Evolutionary conservation across 768 basidiomycete genomes (phyloP).

Genomic region (Termitomyces sp.): DNA sequence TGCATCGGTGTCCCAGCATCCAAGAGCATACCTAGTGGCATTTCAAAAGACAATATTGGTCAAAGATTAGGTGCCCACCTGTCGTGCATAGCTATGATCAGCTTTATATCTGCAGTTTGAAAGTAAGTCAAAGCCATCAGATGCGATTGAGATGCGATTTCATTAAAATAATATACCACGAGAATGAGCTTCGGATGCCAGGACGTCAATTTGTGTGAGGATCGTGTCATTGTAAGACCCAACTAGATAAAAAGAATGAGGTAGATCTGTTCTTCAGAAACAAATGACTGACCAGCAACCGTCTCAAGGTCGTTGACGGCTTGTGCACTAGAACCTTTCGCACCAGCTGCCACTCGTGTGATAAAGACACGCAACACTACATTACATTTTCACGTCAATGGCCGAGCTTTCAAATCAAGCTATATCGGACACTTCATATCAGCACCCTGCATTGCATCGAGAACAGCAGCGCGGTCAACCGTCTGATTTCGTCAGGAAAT

Average conservation of each 20-base stretch:
- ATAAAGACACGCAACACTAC: slow-evolving; percentile 25
- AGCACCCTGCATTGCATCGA: slow-evolving; percentile 15
- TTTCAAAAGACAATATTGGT: not conserved
- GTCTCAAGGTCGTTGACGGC: slow-evolving; percentile 25
- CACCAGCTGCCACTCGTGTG: slow-evolving; percentile 21
- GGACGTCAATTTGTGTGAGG: slow-evolving; percentile 22
- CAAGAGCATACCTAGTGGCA: slow-evolving; percentile 20
- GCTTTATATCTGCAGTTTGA: slow-evolving; percentile 21
- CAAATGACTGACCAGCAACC: slow-evolving; percentile 14
- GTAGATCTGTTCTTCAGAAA: not conserved
- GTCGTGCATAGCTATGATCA: slow-evolving; percentile 28
- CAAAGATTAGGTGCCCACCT: slow-evolving; percentile 4
- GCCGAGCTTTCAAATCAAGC: not conserved
- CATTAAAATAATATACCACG: slow-evolving; percentile 14
- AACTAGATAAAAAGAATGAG: slow-evolving; percentile 13
- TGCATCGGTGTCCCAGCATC: slow-evolving; percentile 27
- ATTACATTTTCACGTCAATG: not conserved
- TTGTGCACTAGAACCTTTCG: slow-evolving; percentile 23
- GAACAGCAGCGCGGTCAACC: slow-evolving; percentile 11
- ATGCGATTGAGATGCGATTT: not conserved
- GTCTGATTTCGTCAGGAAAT: not conserved
- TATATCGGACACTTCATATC: slow-evolving; percentile 13
- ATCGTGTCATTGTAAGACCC: slow-evolving; percentile 25
- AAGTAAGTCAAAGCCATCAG: not conserved
- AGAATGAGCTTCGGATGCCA: slow-evolving; percentile 24